Evolutionary conservation across 306 rosid species (phyloP).

Genomic region (Lathyrus sativus): DNA sequence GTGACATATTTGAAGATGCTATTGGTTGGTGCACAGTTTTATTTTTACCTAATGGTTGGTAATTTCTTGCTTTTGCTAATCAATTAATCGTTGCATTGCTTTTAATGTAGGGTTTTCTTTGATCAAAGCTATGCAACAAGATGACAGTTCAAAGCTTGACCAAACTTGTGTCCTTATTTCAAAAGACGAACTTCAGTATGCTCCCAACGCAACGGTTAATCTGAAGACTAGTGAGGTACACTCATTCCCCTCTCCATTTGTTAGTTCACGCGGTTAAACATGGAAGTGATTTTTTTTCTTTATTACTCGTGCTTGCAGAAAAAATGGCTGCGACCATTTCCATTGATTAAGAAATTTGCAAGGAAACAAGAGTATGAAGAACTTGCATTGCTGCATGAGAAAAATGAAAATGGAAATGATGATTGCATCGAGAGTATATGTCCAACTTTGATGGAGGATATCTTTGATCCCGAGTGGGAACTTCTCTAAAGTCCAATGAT

Average conservation of each 20-base stretch:
- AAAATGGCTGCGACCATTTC: constrained; percentile 57
- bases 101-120: constrained; percentile 36
- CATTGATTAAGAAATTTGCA: constrained; percentile 54
- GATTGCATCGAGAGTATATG: constrained; percentile 32
- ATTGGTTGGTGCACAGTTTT: too few relatives aligned
- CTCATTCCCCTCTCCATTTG: not conserved
- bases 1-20: constrained; percentile 40
- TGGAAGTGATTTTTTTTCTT: constrained; percentile 14
- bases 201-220: constrained; percentile 37
- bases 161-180: constrained; percentile 75
- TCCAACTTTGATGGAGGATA: constrained; percentile 14
- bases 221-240: constrained; percentile 60
- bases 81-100: too few relatives aligned
- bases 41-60: too few relatives aligned
- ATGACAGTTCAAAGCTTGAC: constrained; percentile 48
- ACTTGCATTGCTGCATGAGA: constrained; percentile 62
- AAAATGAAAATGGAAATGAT: constrained; percentile 28
- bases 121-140: constrained; percentile 36
- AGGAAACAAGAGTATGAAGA: constrained; percentile 83
- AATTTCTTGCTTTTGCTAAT: too few relatives aligned
- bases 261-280: not conserved
- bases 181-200: constrained; percentile 52
- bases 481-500: constrained; percentile 52
- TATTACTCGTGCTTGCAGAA: constrained; percentile 44
- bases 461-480: constrained; percentile 81